phyloP scores from a whole-genome alignment of 148 eudicot genomes.

The Rhododendron ovatum region DNA sequence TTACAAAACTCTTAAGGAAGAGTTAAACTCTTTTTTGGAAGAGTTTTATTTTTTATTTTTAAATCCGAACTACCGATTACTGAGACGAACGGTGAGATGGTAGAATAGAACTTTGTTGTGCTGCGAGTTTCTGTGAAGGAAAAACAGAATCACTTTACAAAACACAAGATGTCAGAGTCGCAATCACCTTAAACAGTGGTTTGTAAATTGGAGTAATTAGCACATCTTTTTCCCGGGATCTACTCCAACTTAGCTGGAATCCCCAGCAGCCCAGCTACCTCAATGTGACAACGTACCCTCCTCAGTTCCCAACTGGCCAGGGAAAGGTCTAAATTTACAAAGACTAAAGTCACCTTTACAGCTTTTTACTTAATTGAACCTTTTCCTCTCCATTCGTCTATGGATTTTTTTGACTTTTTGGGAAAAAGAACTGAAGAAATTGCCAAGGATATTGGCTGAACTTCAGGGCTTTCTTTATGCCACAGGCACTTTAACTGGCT shows the following conservation, averaged over 20 bases:
- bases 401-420: neutral
- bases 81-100: too few species aligned
- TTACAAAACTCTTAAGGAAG: too few species aligned
- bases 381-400: neutral
- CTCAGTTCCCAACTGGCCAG: neutral
- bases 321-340: neutral
- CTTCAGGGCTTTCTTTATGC: neutral
- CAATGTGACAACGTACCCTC: neutral
- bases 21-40: too few species aligned
- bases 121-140: too few species aligned
- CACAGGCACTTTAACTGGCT: neutral
- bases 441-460: neutral
- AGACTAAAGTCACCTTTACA: neutral
- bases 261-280: neutral
- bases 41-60: too few species aligned
- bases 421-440: neutral
- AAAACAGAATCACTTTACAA: too few species aligned
- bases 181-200: neutral
- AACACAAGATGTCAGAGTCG: too few species aligned
- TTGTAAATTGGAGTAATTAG: neutral
- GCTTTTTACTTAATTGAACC: neutral
- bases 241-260: neutral
- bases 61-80: too few species aligned
- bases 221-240: neutral
- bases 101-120: too few species aligned